phyloP scores from a whole-genome alignment of 108 stramenopile genomes.

The Skeletonema tropicum region DNA sequence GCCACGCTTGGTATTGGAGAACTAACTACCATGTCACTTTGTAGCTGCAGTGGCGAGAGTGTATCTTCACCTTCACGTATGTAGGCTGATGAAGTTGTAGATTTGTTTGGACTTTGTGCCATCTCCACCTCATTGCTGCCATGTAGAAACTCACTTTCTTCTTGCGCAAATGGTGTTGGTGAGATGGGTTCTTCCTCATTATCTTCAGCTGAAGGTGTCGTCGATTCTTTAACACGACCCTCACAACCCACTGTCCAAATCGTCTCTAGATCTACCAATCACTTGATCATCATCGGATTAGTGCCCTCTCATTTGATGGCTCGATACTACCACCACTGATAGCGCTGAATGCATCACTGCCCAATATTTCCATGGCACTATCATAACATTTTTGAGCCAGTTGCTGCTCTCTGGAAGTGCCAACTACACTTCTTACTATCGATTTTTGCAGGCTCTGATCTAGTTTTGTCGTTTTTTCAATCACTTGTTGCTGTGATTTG shows the following conservation, averaged over 20 bases:
- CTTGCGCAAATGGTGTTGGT: neutral
- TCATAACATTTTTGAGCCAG: neutral
- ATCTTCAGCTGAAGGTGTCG: neutral
- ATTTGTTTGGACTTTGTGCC: neutral
- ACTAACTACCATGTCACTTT: neutral
- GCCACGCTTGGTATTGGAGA: neutral
- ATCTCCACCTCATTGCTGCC: neutral
- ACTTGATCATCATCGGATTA: neutral
- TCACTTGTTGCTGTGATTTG: neutral
- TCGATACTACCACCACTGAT: constrained; percentile 1
- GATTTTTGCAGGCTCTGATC: neutral
- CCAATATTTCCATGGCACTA: neutral
- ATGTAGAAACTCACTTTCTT: neutral
- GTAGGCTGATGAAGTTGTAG: neutral
- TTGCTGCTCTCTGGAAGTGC: neutral
- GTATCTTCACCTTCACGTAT: neutral
- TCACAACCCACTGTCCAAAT: neutral
- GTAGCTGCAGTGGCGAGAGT: neutral
- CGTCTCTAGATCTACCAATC: neutral
- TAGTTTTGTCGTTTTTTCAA: neutral
- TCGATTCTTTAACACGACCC: neutral
- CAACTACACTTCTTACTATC: neutral
- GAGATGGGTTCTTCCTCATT: neutral
- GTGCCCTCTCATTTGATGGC: neutral
- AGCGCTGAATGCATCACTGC: neutral